Base-by-base conservation (phyloP, 2,329 filamentous ascomycete species). In the Chrysoporthe puriensis region DNA sequence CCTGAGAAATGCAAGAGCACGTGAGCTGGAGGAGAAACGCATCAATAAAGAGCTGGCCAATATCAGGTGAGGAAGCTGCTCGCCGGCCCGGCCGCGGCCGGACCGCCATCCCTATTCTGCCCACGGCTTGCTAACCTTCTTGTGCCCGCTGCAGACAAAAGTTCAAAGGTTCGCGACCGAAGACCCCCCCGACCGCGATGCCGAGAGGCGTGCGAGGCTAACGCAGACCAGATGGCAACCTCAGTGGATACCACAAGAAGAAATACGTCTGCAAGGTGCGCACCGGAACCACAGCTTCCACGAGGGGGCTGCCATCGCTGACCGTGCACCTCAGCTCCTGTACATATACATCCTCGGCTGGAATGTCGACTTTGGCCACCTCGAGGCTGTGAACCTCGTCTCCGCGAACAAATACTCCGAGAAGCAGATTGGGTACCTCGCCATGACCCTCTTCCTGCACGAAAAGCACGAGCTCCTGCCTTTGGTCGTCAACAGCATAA, bases 41-140 rank as follows among this genome's bases (percentile, higher is more conserved):
- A 98, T 99, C 83, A 99, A 99, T 81, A 99, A 99, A 84, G 96
- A 99, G 83, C 83, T 99, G 79, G 96, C 96, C 77, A 99, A 99
- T 77, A 99, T 99, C 79, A 90, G 93, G 85, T 89, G 76, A 72
- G 86, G 65, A 43, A 26, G 40, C 18, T 62, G 46, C 48, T 42
- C 46, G 2, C 1, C n/a, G 13, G 48, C 18, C n/a, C 34, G 34
- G 48, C 64, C 21, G 18, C 42, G 57, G 62, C 60, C 52, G 65
- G 44, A 16, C n/a, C 32, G 26, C 26, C 46, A 26, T 42, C 52
- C 56, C 48, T 56, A 13, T 52, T 32, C n/a, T 60, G 2, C 13
- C 26, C 16, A 62, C 42, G 11, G 36, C 50, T 73, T 43, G 61
- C 67, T 69, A 9, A 66, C 60, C 46, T 66, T 66, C 16, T 64